These are phyloP conservation scores for Porogramme epimiltina DNA, from an alignment of 1,284 basidiomycete genomes.

Conservation along the genomic window DNA sequence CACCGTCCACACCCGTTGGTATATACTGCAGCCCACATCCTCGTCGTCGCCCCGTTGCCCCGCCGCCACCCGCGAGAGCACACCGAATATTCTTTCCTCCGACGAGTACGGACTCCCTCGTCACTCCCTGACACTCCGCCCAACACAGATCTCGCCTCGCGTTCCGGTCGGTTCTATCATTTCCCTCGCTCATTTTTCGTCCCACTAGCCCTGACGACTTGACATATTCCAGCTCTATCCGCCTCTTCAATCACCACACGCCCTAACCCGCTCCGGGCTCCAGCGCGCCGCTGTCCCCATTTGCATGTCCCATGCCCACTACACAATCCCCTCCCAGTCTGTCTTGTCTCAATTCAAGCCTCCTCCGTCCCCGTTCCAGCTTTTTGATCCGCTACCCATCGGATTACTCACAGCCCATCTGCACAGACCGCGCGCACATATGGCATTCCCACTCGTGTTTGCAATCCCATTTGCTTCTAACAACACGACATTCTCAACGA, in stretches of 20 bases:
- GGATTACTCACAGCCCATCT: constrained; percentile 10
- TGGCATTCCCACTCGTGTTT: constrained; percentile 3
- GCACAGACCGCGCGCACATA: background rate
- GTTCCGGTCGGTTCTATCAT: constrained; percentile 8
- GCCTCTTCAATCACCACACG: background rate
- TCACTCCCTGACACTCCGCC: constrained; percentile 18
- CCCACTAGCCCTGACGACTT: constrained; percentile 9
- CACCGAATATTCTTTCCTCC: constrained; percentile 8
- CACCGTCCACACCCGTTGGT: background rate
- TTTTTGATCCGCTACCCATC: constrained; percentile 20
- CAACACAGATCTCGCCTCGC: constrained; percentile 19
- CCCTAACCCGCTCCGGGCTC: background rate
- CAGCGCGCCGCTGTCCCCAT: background rate
- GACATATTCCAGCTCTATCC: constrained; percentile 2
- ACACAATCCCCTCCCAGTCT: background rate
- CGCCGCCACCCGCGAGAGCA: background rate
- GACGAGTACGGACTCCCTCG: constrained; percentile 18
- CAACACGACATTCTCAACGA: background rate
- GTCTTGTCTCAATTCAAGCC: background rate
- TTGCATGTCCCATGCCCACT: background rate
- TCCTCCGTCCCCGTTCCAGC: constrained; percentile 1
- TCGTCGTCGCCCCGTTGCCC: background rate
- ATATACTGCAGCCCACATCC: background rate
- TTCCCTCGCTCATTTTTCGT: constrained; percentile 6
- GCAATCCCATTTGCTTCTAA: too few species aligned